Base-by-base conservation (phyloP, 805 yeast genomes). In the Saturnispora silvae region DNA sequence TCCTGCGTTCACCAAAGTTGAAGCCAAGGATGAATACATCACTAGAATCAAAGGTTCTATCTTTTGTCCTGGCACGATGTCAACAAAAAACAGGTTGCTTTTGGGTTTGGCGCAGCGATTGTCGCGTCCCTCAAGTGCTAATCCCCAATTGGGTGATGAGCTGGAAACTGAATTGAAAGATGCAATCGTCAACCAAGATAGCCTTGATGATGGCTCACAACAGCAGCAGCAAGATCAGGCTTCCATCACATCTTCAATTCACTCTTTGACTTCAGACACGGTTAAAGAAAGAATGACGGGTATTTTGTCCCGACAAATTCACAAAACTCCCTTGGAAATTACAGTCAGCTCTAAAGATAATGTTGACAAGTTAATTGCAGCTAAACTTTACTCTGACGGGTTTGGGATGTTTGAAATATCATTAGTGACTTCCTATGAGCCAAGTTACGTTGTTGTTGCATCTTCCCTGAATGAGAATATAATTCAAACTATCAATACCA, bases 11-110 rank as follows among this genome's bases (percentile, higher is more conserved):
- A 64, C 76, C 0, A 57, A 72, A 5, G 49, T 43, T 15, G 53
- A 49, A 9, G 19, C 37, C n/a, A n/a, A n/a, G n/a, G 55, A 52
- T 13, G 64, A 62, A 35, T 73, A 63, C 44, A 69, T 70, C 28
- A 70, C 80, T 2, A 74, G 75, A 25, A 72, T 87, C 3, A 67
- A 82, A 31, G 95, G 96, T 5, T 73, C 81, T 70, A 60, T 81
- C 20, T 68, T 50, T 37, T 65, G 81, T 29, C 84, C 86, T 0
- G 94, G 94, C 1, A 62, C 69, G 7, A 70, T 75, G 65, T 69
- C 72, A 22, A 64, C 94, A 29, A 84, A 80, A 50, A 84, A 85
- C 55, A 62, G 77, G 40, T 54, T 87, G 31, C 63, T 87, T 23
- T 54, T 81, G 17, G 68, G 85, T 1, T 57, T 85, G 31, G 83